A percentile compares a stretch with the other conserved stretches of the same genome.
These are phyloP conservation scores for Ophiostoma angusticollis DNA, from an alignment of 2,329 filamentous ascomycete genomes.

Conservation along the genomic window DNA sequence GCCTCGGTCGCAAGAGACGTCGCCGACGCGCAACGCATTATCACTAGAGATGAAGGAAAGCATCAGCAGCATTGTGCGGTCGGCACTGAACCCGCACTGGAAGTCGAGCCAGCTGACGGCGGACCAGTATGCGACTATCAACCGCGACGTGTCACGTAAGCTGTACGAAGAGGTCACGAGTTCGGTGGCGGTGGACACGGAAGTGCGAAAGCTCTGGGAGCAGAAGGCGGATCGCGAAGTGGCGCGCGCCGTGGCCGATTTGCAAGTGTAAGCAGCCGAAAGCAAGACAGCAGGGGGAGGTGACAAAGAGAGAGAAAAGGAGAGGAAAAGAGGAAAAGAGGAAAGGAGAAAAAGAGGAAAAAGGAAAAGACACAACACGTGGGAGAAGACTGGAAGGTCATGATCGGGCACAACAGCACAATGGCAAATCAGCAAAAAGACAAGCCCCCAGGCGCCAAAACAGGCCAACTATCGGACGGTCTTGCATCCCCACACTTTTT, in stretches of 20 bases:
- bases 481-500: not conserved
- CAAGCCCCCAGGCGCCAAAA: too few species aligned
- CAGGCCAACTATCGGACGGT: too few species aligned
- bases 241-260: conserved; percentile 52
- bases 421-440: too few species aligned
- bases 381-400: too few species aligned
- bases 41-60: conserved; percentile 76
- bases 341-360: not conserved
- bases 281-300: conserved; percentile 64
- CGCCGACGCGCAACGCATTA: conserved; percentile 52
- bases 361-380: not conserved
- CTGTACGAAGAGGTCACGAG: conserved; percentile 60
- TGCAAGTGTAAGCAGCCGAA: conserved; percentile 37
- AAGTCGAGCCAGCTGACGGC: conserved; percentile 66
- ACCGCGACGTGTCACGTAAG: conserved; percentile 75
- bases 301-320: conserved; percentile 23
- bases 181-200: conserved; percentile 47
- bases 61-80: conserved; percentile 78
- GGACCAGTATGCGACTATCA: conserved; percentile 86
- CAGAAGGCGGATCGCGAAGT: conserved; percentile 68
- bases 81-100: conserved; percentile 72
- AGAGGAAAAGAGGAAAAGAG: conserved; percentile 7
- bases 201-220: conserved; percentile 58
- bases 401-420: too few species aligned
- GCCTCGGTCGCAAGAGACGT: conserved; percentile 46